These are phyloP conservation scores for Colletotrichum tamarilloi DNA, from an alignment of 2,329 filamentous ascomycete genomes.

Conservation along the genomic window DNA sequence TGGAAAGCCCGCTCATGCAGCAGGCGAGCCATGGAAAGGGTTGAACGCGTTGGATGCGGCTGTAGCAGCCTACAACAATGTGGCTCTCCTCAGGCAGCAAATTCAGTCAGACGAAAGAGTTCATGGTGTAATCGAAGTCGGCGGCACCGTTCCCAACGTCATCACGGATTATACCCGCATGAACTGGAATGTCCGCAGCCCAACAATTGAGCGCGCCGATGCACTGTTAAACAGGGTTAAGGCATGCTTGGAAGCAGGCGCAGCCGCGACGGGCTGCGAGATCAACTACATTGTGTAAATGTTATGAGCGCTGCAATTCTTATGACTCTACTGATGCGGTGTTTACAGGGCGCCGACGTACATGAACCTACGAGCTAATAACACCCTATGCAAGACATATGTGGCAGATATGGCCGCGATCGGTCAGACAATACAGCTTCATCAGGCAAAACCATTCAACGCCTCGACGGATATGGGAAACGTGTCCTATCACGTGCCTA, in stretches of 20 bases:
- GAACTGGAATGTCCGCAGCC: slow-evolving; percentile 52
- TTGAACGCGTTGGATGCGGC: slow-evolving; percentile 52
- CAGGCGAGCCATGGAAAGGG: slow-evolving; percentile 49
- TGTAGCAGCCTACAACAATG: slow-evolving; percentile 47
- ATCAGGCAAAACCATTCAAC: slow-evolving; percentile 49
- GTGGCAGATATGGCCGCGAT: slow-evolving; percentile 54
- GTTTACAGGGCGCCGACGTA: slow-evolving; percentile 49
- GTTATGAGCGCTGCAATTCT: no score
- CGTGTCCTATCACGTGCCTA: slow-evolving; percentile 58
- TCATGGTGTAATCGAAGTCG: slow-evolving; percentile 50
- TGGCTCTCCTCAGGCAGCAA: slow-evolving; percentile 52
- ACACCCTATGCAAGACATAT: slow-evolving; percentile 55
- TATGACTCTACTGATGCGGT: background rate
- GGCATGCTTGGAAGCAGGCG: slow-evolving; percentile 50
- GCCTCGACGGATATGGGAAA: slow-evolving; percentile 64
- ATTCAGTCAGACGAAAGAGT: slow-evolving; percentile 50
- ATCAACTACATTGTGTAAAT: slow-evolving; percentile 49
- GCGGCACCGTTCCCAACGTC: slow-evolving; percentile 51
- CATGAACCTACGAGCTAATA: slow-evolving; percentile 57
- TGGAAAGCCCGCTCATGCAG: slow-evolving; percentile 49
- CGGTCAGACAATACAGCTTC: slow-evolving; percentile 48
- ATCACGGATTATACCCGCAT: slow-evolving; percentile 52
- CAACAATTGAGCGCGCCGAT: slow-evolving; percentile 44
- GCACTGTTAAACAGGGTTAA: slow-evolving; percentile 45
- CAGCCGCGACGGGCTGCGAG: slow-evolving; percentile 47